Conservation (phyloP, 352 stramenopile species). For the Phytophthora fragariaefolia region DNA sequence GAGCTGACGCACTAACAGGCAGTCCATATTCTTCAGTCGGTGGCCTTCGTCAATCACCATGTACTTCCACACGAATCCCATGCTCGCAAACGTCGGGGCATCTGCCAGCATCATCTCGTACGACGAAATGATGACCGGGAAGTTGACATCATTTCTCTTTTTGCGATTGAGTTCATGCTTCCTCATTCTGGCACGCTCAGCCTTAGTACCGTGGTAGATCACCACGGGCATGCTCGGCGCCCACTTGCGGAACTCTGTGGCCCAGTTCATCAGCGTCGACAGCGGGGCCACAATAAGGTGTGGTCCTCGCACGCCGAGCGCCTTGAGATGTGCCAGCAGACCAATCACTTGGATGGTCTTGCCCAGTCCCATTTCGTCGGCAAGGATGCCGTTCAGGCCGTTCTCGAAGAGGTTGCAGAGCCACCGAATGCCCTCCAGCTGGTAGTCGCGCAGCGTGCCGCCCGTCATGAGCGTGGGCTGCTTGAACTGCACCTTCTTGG, state of each 20-base stretch:
- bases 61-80: constrained; percentile 92
- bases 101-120: constrained; percentile 90
- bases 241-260: constrained; percentile 89
- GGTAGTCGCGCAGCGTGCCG: constrained; percentile 93
- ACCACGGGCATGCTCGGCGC: constrained; percentile 93
- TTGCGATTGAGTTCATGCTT: constrained; percentile 55
- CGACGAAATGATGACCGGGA: constrained; percentile 89
- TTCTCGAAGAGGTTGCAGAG: constrained; percentile 98
- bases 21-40: constrained; percentile 98
- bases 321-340: constrained; percentile 94
- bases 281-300: constrained; percentile 98
- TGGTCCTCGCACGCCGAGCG: constrained; percentile 90
- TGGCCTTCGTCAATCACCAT: constrained; percentile 99
- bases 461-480: constrained; percentile 84
- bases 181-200: constrained; percentile 56
- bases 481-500: constrained; percentile 51
- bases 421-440: constrained; percentile 97
- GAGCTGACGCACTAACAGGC: constrained; percentile 94
- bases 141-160: constrained; percentile 66
- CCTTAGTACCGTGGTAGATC: constrained; percentile 96
- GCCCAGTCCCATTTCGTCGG: constrained; percentile 90
- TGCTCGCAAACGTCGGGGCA: constrained; percentile 57
- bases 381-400: constrained; percentile 93
- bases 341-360: constrained; percentile 94
- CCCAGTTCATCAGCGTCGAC: constrained; percentile 98